Percentiles rank a stretch among this genome's conserved stretches.
These are phyloP conservation scores for Cytospora mali DNA, from an alignment of 2,329 filamentous ascomycete species.

Conservation along the genomic window DNA sequence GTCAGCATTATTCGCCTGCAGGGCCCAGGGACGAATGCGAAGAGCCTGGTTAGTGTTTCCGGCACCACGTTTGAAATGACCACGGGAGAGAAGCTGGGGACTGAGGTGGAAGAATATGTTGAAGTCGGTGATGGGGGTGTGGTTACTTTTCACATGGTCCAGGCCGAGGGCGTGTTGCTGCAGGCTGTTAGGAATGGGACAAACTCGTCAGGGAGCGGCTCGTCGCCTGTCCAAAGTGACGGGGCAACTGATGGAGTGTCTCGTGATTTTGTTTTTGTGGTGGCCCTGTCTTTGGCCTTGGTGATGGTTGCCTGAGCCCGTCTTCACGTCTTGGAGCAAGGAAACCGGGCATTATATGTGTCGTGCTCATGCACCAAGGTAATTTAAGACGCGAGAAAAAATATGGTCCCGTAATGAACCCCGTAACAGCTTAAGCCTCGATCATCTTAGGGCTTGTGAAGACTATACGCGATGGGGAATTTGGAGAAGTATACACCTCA, in stretches of 20 bases:
- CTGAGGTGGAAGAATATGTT: constrained; percentile 31
- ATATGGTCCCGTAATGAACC: too few species aligned
- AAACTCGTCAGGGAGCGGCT: background rate
- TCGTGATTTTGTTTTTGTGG: background rate
- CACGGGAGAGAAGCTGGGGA: constrained; percentile 33
- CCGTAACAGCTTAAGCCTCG: background rate
- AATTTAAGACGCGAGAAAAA: too few species aligned
- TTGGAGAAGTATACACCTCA: too few species aligned
- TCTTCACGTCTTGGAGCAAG: background rate
- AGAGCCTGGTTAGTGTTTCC: constrained; percentile 38
- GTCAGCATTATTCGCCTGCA: constrained; percentile 35
- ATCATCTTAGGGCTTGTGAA: constrained; percentile 6
- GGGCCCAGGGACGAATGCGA: constrained; percentile 41
- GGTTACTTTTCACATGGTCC: constrained; percentile 33
- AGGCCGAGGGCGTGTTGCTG: constrained; percentile 39
- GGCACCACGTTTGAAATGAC: constrained; percentile 37
- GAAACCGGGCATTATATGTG: background rate
- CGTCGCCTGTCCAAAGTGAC: background rate
- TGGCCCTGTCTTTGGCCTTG: background rate
- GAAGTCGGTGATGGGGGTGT: constrained; percentile 34
- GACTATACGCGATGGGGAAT: background rate
- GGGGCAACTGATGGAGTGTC: background rate
- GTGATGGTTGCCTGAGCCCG: background rate
- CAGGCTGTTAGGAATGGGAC: constrained; percentile 29
- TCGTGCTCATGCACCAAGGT: background rate